These are phyloP conservation scores for Ampelocalamus luodianensis DNA, from an alignment of 176 grass and related monocot genomes.

Conservation along the genomic window DNA sequence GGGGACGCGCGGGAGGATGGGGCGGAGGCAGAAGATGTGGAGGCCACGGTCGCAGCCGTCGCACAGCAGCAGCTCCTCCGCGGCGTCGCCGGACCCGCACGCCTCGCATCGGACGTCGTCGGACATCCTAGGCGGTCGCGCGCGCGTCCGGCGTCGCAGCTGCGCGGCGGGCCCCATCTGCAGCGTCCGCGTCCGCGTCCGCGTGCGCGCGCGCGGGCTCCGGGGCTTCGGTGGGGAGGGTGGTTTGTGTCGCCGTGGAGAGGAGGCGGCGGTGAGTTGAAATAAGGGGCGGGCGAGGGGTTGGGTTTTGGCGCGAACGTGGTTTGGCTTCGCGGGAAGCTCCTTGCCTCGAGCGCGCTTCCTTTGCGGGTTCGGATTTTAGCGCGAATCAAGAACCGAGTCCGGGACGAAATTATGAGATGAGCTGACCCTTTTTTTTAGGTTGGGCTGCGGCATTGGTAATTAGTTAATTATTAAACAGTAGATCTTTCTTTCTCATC, in stretches of 20 bases:
- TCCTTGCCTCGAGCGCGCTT: no score
- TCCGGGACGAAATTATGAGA: background rate
- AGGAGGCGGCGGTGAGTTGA: background rate
- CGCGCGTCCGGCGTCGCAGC: constrained; percentile 54
- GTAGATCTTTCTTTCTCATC: no score
- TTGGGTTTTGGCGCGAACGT: constrained; percentile 46
- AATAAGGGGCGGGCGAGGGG: constrained; percentile 38
- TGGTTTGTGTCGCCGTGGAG: background rate
- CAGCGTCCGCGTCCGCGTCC: fast-evolving
- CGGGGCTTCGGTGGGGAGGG: background rate
- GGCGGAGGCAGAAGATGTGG: constrained; percentile 95
- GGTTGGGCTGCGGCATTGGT: no score
- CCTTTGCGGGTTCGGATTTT: background rate
- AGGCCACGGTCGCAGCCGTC: constrained; percentile 81
- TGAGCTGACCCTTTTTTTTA: no score
- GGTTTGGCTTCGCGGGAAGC: constrained; percentile 37
- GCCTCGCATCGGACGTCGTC: constrained; percentile 56
- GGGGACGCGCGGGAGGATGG: constrained; percentile 80
- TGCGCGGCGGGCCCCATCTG: constrained; percentile 46
- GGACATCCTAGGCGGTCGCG: constrained; percentile 22
- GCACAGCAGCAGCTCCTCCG: constrained; percentile 82
- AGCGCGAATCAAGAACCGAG: background rate
- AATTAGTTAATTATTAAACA: no score
- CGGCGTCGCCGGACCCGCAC: constrained; percentile 68
- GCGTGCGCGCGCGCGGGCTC: no score